phyloP scores from a whole-genome alignment of 257 asterid genomes.

The Nicotiana paniculata region DNA sequence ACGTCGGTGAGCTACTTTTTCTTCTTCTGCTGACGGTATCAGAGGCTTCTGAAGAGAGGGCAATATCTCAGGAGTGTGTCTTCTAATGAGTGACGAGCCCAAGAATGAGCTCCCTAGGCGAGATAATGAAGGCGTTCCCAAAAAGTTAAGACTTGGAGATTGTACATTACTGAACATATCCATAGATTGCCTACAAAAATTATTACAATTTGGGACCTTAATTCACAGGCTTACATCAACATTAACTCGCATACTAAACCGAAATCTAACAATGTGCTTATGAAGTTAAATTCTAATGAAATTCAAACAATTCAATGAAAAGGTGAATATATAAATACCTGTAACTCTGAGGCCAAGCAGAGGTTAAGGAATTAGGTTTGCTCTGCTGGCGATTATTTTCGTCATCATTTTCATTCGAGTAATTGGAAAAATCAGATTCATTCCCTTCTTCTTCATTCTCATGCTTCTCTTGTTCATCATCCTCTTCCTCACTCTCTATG shows the following conservation, averaged over 20 bases:
- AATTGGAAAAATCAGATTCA: conserved; percentile 60
- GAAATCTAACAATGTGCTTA: background rate
- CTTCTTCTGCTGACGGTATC: conserved; percentile 41
- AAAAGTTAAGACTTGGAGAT: conserved; percentile 77
- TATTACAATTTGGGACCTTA: background rate
- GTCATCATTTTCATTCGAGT: conserved; percentile 32
- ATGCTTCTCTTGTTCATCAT: conserved; percentile 38
- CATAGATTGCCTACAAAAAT: conserved; percentile 71
- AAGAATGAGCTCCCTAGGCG: conserved; percentile 76
- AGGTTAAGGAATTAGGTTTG: conserved; percentile 35
- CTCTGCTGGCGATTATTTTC: conserved; percentile 31
- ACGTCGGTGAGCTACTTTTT: conserved; percentile 43
- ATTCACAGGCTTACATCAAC: background rate
- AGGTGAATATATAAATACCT: conserved; percentile 32
- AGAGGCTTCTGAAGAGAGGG: conserved; percentile 73
- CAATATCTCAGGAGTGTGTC: conserved; percentile 73
- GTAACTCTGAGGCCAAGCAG: conserved; percentile 96
- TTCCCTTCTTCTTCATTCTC: conserved; percentile 39
- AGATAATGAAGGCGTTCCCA: conserved; percentile 64
- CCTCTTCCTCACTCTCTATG: conserved; percentile 88
- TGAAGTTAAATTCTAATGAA: background rate
- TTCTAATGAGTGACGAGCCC: conserved; percentile 54
- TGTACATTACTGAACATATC: conserved; percentile 85
- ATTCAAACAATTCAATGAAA: background rate
- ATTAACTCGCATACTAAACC: background rate